Evolutionary conservation across 1,284 basidiomycete species (phyloP), one percentile per base, ranked within the genome.

Genomic region (Irpex lacteus): DNA sequence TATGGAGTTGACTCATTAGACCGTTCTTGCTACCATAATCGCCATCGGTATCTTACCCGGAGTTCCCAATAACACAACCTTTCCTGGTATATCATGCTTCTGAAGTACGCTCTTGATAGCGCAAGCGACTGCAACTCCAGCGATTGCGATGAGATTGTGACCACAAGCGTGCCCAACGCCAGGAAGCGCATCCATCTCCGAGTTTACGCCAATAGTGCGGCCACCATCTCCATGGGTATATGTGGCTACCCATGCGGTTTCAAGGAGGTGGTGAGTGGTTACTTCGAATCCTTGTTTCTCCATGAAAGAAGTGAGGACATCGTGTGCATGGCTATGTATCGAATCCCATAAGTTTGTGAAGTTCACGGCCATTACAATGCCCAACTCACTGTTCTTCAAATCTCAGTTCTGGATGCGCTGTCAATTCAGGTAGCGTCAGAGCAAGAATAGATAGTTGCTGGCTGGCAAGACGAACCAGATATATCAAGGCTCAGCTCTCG

Each of bases 131-230:
- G 89, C 94, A 21, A 94, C 85, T 32, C 94, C 94, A 60, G 86
- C 84, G 63, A 91, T 87, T 36, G 92, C 92, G 64, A 96, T 96
- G 62, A 96, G 81, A 73, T 95, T 95, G 73, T 96, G 92, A 0
- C 93, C 93, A 70, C 94, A 95, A 0, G 90, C 94, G 74, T 95
- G 88, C 4, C 88, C 88, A 60, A 90, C 79, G 18, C 82, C 80
- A 18, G 82, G 83, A 15, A 89, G 76, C 2, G 87, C 81, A 69
- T 89, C 88, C 83, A 90, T 89, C 74, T 86, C 84, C 47, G 89
- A 88, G 73, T 92, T 93, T 62, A 92, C 77, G 3, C 89, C 91
- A 60, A 92, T 79, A 18, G 85, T 85, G 60, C 85, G 82, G 36
- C 89, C 89, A 61, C 84, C 84, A 60, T 74, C 77, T 32, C 85